Base-by-base conservation (phyloP, 805 yeast genomes). In the Saccharomycodes ludwigii region DNA sequence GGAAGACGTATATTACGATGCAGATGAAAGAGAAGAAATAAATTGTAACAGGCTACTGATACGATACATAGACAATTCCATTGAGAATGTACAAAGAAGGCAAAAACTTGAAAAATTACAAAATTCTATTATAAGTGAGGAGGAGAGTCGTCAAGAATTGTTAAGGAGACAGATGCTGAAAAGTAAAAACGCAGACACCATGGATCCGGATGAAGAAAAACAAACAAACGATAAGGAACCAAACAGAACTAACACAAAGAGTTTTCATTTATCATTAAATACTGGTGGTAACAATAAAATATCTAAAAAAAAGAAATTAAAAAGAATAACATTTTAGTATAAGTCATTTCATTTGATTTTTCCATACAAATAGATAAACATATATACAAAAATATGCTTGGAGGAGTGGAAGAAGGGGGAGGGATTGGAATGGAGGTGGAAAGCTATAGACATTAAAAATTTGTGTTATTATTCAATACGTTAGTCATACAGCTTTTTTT, bases 51-150 rank as follows among this genome's bases (percentile, higher is more conserved):
- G 67, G 30, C 41, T 66, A 14, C 47, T 55, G 27, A 66, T 72
- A 12, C 56, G 73, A 5, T 76, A 66, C 46, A 63, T 73, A 11
- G 80, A 76, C 43, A 64, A 56, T 21, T 66, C 77, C 1, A 65
- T 71, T 2, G 70, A 61, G 25, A 66, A 71, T 6, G 34, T 63
- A 3, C 36, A 54, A 36, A 52, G 70, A 29, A 61, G 61, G 32
- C 61, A 62, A 16, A 47, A 54, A 27, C 18, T 61, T 7, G 37
- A 47, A 24, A 62, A 62, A 36, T 50, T 64, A 25, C 60, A 58
- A 24, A 43, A 54, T 17, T 36, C 42, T 3, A 54, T 59, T 6
- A 50, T 50, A 29, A 52, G 58, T 5, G 83, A 75, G 22, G 71
- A 68, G 26, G 66, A 65, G 12, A 36, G 65, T 9, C 54, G 63